phyloP scores from a whole-genome alignment of 768 basidiomycete species.

The Strobilomyces confusus region DNA sequence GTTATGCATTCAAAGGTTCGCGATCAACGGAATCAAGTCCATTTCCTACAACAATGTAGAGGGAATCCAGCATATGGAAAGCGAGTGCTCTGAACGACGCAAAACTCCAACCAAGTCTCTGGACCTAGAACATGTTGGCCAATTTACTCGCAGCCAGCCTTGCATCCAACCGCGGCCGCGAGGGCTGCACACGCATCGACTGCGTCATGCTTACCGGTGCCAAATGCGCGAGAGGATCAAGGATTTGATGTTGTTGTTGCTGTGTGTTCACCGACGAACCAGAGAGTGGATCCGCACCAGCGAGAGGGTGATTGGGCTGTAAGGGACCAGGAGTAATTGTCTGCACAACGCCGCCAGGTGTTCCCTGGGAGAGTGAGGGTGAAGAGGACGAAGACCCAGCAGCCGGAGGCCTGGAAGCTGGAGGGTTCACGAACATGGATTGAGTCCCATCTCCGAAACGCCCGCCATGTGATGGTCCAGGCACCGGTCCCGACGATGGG shows the following conservation, averaged over 20 bases:
- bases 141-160: conserved; percentile 85
- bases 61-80: conserved; percentile 21
- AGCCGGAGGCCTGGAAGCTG: conserved; percentile 34
- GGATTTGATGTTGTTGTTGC: conserved; percentile 26
- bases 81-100: conserved; percentile 4
- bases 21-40: conserved; percentile 5
- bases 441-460: conserved; percentile 71
- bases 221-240: conserved; percentile 65
- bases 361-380: conserved; percentile 25
- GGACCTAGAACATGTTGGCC: conserved; percentile 77
- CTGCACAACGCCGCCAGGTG: conserved; percentile 11
- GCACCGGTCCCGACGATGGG: conserved; percentile 29
- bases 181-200: conserved; percentile 70
- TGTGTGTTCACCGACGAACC: conserved; percentile 20
- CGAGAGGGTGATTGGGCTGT: conserved; percentile 17
- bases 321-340: conserved; percentile 3
- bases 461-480: conserved; percentile 57
- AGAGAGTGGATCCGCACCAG: conserved; percentile 13
- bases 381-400: conserved; percentile 36
- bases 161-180: conserved; percentile 74
- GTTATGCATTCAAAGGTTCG: not conserved
- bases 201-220: conserved; percentile 63
- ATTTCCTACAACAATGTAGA: not conserved
- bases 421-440: conserved; percentile 72
- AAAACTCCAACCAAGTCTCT: conserved; percentile 1